Evolutionary conservation across 1,139 yeast genomes (phyloP).

Genomic region (Blastobotrys serpentis): DNA sequence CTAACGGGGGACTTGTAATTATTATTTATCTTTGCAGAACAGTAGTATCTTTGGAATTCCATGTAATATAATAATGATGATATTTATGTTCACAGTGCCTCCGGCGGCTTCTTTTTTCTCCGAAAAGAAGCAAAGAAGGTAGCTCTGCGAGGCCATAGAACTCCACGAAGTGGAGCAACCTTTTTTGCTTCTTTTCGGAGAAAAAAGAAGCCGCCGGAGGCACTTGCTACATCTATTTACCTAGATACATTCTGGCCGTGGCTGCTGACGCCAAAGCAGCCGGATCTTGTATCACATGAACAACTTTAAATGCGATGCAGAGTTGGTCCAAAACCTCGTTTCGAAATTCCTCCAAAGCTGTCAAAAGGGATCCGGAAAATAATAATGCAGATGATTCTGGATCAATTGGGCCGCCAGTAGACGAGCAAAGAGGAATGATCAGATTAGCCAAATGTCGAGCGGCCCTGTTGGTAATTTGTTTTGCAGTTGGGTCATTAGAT

Average conservation of each 20-base stretch:
- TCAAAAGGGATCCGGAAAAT: constrained; percentile 17
- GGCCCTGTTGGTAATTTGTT: constrained; percentile 13
- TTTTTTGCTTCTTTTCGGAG: constrained; percentile 3
- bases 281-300: constrained; percentile 16
- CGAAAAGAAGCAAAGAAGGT: constrained; percentile 2
- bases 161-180: neutral
- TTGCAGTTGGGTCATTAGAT: constrained; percentile 10
- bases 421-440: neutral
- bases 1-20: constrained; percentile 13
- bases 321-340: constrained; percentile 5
- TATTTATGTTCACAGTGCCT: too few relatives aligned
- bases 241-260: neutral
- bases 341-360: constrained; percentile 4
- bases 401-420: constrained; percentile 10
- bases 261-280: constrained; percentile 15
- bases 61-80: too few relatives aligned
- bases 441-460: constrained; percentile 12
- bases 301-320: constrained; percentile 8
- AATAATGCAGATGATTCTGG: constrained; percentile 11
- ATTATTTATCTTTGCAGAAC: neutral
- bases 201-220: constrained; percentile 4
- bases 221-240: too few relatives aligned
- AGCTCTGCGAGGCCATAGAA: too few relatives aligned
- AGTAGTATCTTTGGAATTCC: too few relatives aligned
- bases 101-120: too few relatives aligned